Base-by-base conservation (phyloP, 2,329 filamentous ascomycete species). In the Monosporascus sp. region DNA sequence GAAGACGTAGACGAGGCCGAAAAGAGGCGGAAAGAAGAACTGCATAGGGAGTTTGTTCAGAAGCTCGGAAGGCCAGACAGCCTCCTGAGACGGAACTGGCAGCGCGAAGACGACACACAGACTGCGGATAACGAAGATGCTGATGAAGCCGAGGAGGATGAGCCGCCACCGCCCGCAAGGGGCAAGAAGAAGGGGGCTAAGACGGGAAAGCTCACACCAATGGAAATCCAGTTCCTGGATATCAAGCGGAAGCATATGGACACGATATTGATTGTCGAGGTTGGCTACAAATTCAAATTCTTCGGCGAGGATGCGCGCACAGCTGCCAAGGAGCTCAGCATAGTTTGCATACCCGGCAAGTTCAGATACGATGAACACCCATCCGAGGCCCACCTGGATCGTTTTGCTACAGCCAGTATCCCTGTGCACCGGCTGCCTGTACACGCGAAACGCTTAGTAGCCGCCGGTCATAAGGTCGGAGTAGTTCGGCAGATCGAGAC, bases 241-340 rank as follows among this genome's bases (percentile, higher is more conserved):
- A 96, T 99, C 70, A 99, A 99, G 74, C 81, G 85, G 55, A 89
- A 93, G 62, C 86, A 97, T 67, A 80, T 90, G 74, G 94, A 97
- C 67, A 94, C 93, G 0, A 65, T 99, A 20, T 78, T 99, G 51
- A 88, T 97, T 14, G 86, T 97, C 50, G 93, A 99, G 69, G 94
- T 97, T 8, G 94, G 94, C 49, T 99, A 99, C 74, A 99, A 99
- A 69, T 99, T 96, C 72, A 86, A 89, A 36, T 96, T 99, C 74
- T 96, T 96, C 66, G 94, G 94, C 11, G 93, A 97, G 65, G 94
- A 99, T 74, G 94, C 94, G 8, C 83, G 91, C 50, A 82, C 85
- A 51, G 94, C 93, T 5, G 89, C 92, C 14, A 96, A 93, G 69
- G 90, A 93, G 68, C 77, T 99, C 48, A 89, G 90, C 55, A 97